Evolutionary conservation across 2,329 filamentous ascomycete genomes (phyloP).

Genomic region (Setomelanomma holmii): DNA sequence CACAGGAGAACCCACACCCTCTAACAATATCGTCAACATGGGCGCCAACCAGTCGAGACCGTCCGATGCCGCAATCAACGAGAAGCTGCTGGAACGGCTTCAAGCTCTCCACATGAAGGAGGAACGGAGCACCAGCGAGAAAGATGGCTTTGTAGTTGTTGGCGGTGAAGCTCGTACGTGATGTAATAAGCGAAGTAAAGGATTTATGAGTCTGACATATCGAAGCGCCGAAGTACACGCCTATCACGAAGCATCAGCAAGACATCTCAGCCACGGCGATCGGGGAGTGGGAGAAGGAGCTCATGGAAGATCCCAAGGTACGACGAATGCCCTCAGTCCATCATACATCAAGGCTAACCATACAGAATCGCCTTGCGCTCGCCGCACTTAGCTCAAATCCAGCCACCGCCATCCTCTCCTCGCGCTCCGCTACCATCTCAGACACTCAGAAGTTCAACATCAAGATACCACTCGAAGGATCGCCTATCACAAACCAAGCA

Average conservation of each 20-base stretch:
- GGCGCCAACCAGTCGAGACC: conserved; percentile 44
- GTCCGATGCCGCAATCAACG: conserved; percentile 45
- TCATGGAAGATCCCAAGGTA: conserved; percentile 71
- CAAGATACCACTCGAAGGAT: conserved; percentile 80
- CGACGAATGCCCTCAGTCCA: conserved; percentile 4
- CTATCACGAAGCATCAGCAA: conserved; percentile 35
- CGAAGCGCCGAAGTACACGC: conserved; percentile 36
- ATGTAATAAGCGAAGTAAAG: no score
- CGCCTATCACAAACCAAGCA: conserved; percentile 84
- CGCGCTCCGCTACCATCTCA: conserved; percentile 66
- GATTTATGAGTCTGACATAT: conserved; percentile 6
- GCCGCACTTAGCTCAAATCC: conserved; percentile 74
- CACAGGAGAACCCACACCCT: no score
- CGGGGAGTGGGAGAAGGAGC: conserved; percentile 65
- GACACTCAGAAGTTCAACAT: conserved; percentile 85
- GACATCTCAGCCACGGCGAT: conserved; percentile 60
- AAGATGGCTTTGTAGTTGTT: conserved; percentile 64
- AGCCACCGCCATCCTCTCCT: conserved; percentile 70
- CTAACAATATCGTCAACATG: conserved; percentile 29
- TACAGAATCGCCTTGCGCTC: conserved; percentile 74
- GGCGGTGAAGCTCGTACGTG: conserved; percentile 52
- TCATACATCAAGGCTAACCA: not conserved
- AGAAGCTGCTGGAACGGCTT: conserved; percentile 51
- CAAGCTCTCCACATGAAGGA: conserved; percentile 56
- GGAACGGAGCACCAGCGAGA: conserved; percentile 50